Percentiles rank a stretch among this genome's conserved stretches.
phyloP scores from a whole-genome alignment of 2,329 filamentous ascomycete genomes.

The Pseudopyrenochaeta lycopersici region DNA sequence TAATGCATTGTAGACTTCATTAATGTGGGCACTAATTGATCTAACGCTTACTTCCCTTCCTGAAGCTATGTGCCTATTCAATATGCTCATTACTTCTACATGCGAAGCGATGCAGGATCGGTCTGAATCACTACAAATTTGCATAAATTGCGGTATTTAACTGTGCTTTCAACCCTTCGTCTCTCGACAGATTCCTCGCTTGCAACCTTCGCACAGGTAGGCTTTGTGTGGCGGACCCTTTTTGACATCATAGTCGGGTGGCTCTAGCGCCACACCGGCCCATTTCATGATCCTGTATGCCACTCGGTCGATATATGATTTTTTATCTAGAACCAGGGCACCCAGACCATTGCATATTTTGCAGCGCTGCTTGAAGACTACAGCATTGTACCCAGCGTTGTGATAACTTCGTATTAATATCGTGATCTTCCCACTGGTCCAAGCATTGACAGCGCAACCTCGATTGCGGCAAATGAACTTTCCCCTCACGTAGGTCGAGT shows the following conservation, averaged over 20 bases:
- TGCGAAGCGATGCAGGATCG: no score
- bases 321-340: constrained; percentile 19
- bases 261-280: constrained; percentile 23
- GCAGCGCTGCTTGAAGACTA: constrained; percentile 30
- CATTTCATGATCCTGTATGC: constrained; percentile 31
- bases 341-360: constrained; percentile 24
- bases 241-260: background rate
- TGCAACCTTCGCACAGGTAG: constrained; percentile 1
- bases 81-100: no score
- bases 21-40: no score
- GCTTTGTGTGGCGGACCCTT: background rate
- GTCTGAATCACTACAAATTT: no score
- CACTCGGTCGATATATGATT: constrained; percentile 30
- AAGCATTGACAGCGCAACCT: constrained; percentile 9
- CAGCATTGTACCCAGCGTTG: constrained; percentile 25
- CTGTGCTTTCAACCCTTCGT: no score
- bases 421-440: constrained; percentile 23
- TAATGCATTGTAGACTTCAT: no score
- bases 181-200: background rate
- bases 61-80: no score
- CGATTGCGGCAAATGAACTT: constrained; percentile 25
- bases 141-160: no score
- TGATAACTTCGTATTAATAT: constrained; percentile 21
- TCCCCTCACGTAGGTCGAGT: constrained; percentile 21
- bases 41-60: no score